Evolutionary conservation across 352 stramenopile genomes (phyloP), one percentile per base, ranked within the genome.

Genomic region (Phytophthora palmivora): DNA sequence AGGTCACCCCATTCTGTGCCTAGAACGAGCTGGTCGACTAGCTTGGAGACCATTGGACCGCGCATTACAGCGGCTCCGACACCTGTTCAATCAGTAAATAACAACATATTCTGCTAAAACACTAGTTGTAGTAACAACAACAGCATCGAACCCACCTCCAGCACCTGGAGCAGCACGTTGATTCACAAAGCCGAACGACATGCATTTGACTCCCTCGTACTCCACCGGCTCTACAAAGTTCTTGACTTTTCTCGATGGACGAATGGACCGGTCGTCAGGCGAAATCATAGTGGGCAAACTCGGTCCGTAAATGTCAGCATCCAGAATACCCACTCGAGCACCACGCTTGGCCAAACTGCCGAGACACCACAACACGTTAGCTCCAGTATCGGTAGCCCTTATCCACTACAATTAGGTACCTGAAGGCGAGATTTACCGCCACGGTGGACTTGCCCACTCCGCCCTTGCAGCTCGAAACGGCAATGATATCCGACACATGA

Each of bases 381-480:
- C 7, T 12, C 8, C 3, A 45, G 15, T 4, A 37, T 28, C 22
- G 46, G 45, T 24, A 24, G 18, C 6, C 18, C 12, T 24, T 51
- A 9, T 14, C 6, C 19, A 26, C 16, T 16, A n/a, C 33, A 15
- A 14, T 6, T 6, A 34, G 7, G 16, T 18, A 77, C 86, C 89
- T 90, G 67, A 97, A 99, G 4, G 98, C 98, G 2, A 99, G 80
- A 68, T 99, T 99, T 14, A 99, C 97, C 8, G 97, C 91, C n/a
- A 98, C 98, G 0, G 97, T 99, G 11, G 93, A 99, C 71, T 99
- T 99, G 47, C 98, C 98, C 2, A 99, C 98, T 30, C 98, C 98
- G 19, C 98, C 98, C 72, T 98, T 98, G 80, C 94, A 97, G 67
- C 91, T 98, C 16, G 85, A 96, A 22, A 97, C 89, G 10, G 88